Evolutionary conservation across 2,329 filamentous ascomycete species (phyloP), one percentile per base, ranked within the genome.

Genomic region (Alternaria novae-zelandiae): DNA sequence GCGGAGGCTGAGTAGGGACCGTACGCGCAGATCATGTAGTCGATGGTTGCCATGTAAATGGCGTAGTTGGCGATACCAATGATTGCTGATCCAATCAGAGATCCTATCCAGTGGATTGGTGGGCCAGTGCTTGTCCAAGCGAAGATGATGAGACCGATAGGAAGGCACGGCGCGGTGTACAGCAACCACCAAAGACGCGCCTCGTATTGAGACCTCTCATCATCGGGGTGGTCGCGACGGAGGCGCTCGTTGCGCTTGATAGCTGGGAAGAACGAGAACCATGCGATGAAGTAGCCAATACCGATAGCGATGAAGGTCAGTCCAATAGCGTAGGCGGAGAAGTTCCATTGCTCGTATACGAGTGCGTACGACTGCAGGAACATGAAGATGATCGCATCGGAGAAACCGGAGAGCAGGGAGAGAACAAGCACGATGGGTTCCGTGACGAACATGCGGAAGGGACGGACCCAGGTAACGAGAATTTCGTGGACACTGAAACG

Each of bases 31-130:
- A 92, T 87, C 88, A 93, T 93, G 81, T 93, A 94, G 78, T 93
- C 90, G 68, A 92, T 91, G 1, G 90, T 93, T 0, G 90, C 89
- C 90, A 92, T 92, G 80, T 93, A 92, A 63, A 92, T 91, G 46
- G 86, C 82, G 62, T 91, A 91, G 55, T 77, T 94, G 58, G 91
- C 91, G 58, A 93, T 89, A 32, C 91, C 91, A 54, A 94, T 89
- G 50, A 92, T 83, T 15, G 85, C 85, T 3, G 85, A 84, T 65
- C 89, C 91, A 57, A 93, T 80, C 82, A 90, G 86, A 11, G 88
- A 87, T 0, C 85, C 89, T 25, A 92, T 88, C 91, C 91, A 94
- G 73, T 89, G 88, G 4, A 90, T 75, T 2, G 83, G 81, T 0
- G 89, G 90, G 0, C 89, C 89, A 30, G 88, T 86, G 0, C 86